Evolutionary conservation across 257 asterid genomes (phyloP).

Genomic region (Nicotiana knightiana): DNA sequence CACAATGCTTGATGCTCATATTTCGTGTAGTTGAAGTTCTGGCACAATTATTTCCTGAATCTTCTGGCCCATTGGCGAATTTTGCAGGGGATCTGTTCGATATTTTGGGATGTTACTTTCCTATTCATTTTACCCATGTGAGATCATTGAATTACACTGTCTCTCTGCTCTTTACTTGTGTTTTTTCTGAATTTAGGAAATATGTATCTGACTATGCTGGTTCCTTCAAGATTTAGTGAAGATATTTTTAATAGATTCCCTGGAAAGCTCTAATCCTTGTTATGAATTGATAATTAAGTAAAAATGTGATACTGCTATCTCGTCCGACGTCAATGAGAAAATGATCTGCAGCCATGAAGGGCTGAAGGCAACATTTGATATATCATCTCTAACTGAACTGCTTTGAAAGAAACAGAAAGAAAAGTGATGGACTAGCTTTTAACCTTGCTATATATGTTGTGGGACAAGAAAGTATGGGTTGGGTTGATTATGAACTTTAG

Average conservation of each 20-base stretch:
- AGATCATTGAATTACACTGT: constrained; percentile 28
- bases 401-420: not conserved
- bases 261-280: not conserved
- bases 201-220: not conserved
- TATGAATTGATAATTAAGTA: not conserved
- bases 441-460: not conserved
- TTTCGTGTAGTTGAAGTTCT: constrained; percentile 66
- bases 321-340: not conserved
- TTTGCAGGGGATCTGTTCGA: constrained; percentile 68
- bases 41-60: constrained; percentile 51
- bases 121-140: constrained; percentile 90
- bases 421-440: not conserved
- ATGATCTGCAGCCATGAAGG: not conserved
- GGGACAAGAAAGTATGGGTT: not conserved
- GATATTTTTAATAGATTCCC: not conserved
- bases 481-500: not conserved
- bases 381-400: not conserved
- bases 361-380: not conserved
- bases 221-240: not conserved
- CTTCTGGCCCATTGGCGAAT: constrained; percentile 56
- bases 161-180: constrained; percentile 6
- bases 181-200: constrained; percentile 4
- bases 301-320: not conserved
- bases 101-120: constrained; percentile 76
- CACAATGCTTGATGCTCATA: constrained; percentile 66